Conservation (phyloP, 2,329 filamentous ascomycete species). For the Seiridium cupressi region DNA sequence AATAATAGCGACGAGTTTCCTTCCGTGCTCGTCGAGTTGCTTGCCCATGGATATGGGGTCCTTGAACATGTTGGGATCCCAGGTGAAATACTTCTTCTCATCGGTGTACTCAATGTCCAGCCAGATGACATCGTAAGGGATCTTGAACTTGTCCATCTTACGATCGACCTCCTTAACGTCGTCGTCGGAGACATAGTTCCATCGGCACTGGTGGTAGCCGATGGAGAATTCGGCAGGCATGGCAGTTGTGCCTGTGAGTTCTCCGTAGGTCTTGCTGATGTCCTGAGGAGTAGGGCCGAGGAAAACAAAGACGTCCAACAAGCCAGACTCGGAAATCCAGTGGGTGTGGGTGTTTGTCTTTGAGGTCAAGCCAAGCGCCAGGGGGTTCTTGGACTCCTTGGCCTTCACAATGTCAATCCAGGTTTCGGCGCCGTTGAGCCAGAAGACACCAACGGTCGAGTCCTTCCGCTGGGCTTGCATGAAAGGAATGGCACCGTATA, state of each 20-base stretch:
- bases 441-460: conserved; percentile 94
- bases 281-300: conserved; percentile 84
- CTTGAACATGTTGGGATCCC: conserved; percentile 85
- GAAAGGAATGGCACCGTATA: conserved; percentile 95
- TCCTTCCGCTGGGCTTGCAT: conserved; percentile 96
- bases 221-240: conserved; percentile 91
- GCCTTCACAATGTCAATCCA: conserved; percentile 94
- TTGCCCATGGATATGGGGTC: conserved; percentile 86
- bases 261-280: conserved; percentile 77
- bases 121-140: conserved; percentile 99
- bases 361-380: conserved; percentile 67
- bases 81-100: conserved; percentile 97
- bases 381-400: conserved; percentile 70
- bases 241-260: conserved; percentile 87
- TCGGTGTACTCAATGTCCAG: conserved; percentile 97
- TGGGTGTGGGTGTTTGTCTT: conserved; percentile 84
- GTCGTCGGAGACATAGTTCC: conserved; percentile 97
- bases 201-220: conserved; percentile 95
- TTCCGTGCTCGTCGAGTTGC: conserved; percentile 78
- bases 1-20: conserved; percentile 92
- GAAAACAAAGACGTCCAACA: conserved; percentile 92
- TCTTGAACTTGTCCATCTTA: conserved; percentile 92
- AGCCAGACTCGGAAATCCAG: conserved; percentile 92
- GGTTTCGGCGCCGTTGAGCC: conserved; percentile 95
- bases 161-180: conserved; percentile 96